These are phyloP conservation scores for Neurospora sp. DNA, from an alignment of 495 filamentous ascomycete genomes.

Conservation along the genomic window DNA sequence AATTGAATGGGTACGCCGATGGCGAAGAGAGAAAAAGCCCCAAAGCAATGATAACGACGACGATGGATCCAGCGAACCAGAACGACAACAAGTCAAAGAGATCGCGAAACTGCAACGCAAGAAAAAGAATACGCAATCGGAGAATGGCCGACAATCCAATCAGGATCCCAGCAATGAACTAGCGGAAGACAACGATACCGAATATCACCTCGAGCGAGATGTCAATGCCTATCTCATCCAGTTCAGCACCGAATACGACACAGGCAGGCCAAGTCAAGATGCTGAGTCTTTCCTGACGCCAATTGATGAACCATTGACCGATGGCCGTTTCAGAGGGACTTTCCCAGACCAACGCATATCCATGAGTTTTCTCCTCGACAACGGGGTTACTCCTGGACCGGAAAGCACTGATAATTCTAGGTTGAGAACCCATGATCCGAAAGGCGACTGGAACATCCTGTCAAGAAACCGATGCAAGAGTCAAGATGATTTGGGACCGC, in stretches of 20 bases:
- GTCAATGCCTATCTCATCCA: slow-evolving; percentile 17
- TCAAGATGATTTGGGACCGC: not conserved
- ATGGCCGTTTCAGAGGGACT: slow-evolving; percentile 8
- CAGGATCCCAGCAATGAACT: not conserved
- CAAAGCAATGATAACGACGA: not conserved
- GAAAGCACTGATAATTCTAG: not conserved
- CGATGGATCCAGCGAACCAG: not conserved
- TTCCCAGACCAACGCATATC: slow-evolving; percentile 12
- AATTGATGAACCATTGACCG: slow-evolving; percentile 3
- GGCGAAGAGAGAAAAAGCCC: not conserved
- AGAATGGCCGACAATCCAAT: not conserved
- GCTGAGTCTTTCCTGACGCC: not conserved
- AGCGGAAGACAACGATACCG: not conserved
- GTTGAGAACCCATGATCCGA: not conserved
- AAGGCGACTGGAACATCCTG: not conserved
- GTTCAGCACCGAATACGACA: not conserved
- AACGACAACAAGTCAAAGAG: not conserved
- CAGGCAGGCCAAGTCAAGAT: not conserved
- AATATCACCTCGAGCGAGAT: slow-evolving; percentile 3
- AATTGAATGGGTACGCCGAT: not conserved
- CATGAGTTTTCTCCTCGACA: slow-evolving; percentile 1
- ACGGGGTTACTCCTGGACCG: not conserved
- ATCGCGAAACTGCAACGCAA: not conserved
- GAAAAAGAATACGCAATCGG: not conserved
- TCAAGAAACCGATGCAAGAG: not conserved